These are phyloP conservation scores for Cordyceps tenuipes DNA, from an alignment of 2,329 filamentous ascomycete species.

Conservation along the genomic window DNA sequence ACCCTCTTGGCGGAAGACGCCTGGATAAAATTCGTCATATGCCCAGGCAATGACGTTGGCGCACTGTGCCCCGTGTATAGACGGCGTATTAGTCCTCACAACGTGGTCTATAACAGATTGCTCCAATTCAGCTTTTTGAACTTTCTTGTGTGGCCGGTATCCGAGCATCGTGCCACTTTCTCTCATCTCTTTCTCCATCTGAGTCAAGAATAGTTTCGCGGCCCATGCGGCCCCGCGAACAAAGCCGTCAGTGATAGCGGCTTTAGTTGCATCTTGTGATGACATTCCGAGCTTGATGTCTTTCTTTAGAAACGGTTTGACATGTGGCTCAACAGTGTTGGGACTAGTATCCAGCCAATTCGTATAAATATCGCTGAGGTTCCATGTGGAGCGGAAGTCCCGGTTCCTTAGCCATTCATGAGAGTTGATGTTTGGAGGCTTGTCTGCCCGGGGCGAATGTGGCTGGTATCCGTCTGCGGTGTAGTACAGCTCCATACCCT, in stretches of 20 bases:
- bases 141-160: slow-evolving; percentile 4
- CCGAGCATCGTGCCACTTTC: slow-evolving; percentile 8
- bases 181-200: slow-evolving; percentile 3
- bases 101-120: slow-evolving; percentile 2
- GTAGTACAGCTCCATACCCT: neutral
- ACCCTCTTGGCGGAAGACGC: slow-evolving; percentile 5
- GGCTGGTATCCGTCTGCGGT: slow-evolving; percentile 1
- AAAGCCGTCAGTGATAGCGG: slow-evolving; percentile 4
- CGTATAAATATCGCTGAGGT: neutral
- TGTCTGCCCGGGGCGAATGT: neutral
- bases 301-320: neutral
- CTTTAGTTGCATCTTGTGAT: slow-evolving; percentile 2
- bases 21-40: slow-evolving; percentile 9
- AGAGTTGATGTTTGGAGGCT: neutral
- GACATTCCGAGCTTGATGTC: slow-evolving; percentile 7
- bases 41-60: slow-evolving; percentile 6
- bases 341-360: neutral
- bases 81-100: slow-evolving; percentile 4
- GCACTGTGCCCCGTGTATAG: neutral
- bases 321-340: neutral
- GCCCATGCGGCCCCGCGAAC: slow-evolving; percentile 7
- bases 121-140: neutral
- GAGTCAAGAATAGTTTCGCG: neutral
- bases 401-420: neutral
- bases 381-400: slow-evolving; percentile 5